Evolutionary conservation across 2,329 filamentous ascomycete species (phyloP).

Genomic region (Botrytis cinerea): DNA sequence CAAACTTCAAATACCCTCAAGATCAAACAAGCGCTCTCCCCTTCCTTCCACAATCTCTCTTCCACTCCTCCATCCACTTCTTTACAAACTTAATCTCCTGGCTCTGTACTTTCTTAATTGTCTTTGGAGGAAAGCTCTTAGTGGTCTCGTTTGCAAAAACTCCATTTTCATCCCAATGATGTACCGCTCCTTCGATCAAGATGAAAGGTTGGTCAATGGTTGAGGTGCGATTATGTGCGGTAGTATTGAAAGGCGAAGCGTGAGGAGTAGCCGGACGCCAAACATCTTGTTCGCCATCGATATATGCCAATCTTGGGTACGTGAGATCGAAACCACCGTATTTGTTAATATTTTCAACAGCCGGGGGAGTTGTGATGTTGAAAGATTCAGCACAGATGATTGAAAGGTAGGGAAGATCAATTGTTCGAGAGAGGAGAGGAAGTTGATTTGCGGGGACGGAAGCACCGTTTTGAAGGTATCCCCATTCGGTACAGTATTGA

Average conservation of each 20-base stretch:
- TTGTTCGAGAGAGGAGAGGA: constrained; percentile 70
- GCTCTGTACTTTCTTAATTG: constrained; percentile 60
- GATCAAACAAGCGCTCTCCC: not conserved
- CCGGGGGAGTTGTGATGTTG: constrained; percentile 64
- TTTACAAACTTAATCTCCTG: constrained; percentile 62
- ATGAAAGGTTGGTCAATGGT: constrained; percentile 69
- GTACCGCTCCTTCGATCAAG: constrained; percentile 72
- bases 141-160: constrained; percentile 62
- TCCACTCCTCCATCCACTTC: constrained; percentile 67
- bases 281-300: constrained; percentile 78
- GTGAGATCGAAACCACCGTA: constrained; percentile 70
- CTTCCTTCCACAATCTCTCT: not conserved
- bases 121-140: constrained; percentile 54
- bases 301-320: constrained; percentile 73
- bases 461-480: constrained; percentile 74
- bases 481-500: constrained; percentile 61
- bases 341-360: constrained; percentile 70
- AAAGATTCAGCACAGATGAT: constrained; percentile 67
- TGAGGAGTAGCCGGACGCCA: constrained; percentile 77
- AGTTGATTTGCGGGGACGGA: constrained; percentile 64
- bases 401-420: constrained; percentile 64
- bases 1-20: not conserved
- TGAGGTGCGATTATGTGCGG: constrained; percentile 56
- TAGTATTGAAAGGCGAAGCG: constrained; percentile 51
- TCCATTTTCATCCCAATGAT: constrained; percentile 79